These are phyloP conservation scores for Colletotrichum sp. DNA, from an alignment of 2,329 filamentous ascomycete genomes.

Conservation along the genomic window DNA sequence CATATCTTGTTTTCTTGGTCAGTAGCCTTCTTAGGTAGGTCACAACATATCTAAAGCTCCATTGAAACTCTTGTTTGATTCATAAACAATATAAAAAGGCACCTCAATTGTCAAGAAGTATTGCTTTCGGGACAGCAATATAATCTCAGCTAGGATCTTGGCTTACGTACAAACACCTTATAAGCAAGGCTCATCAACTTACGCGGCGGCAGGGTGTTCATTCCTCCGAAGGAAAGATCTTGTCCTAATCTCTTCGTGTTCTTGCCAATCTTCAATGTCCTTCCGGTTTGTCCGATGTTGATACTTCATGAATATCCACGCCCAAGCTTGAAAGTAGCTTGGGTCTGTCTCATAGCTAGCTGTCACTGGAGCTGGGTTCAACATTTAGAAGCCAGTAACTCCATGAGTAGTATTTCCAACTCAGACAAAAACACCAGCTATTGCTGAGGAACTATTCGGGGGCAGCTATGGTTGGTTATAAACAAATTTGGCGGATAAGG, in stretches of 20 bases:
- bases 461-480: background rate
- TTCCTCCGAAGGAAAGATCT: background rate
- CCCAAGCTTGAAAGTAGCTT: background rate
- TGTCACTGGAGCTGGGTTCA: background rate
- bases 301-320: background rate
- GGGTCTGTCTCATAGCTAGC: background rate
- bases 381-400: background rate
- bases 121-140: background rate
- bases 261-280: background rate
- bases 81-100: too few relatives aligned
- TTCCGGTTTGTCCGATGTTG: background rate
- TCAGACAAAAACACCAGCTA: background rate
- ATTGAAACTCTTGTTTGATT: too few relatives aligned
- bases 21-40: background rate
- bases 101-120: background rate
- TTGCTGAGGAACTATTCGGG: background rate
- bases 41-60: background rate
- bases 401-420: background rate
- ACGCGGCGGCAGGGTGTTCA: background rate
- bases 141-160: fast-evolving
- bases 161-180: background rate
- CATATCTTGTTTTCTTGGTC: background rate
- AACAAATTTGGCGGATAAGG: background rate
- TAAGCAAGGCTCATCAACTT: background rate
- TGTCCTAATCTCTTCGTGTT: background rate